These are phyloP conservation scores for Blastobotrys aristatus DNA, from an alignment of 1,139 yeast species.

Conservation along the genomic window DNA sequence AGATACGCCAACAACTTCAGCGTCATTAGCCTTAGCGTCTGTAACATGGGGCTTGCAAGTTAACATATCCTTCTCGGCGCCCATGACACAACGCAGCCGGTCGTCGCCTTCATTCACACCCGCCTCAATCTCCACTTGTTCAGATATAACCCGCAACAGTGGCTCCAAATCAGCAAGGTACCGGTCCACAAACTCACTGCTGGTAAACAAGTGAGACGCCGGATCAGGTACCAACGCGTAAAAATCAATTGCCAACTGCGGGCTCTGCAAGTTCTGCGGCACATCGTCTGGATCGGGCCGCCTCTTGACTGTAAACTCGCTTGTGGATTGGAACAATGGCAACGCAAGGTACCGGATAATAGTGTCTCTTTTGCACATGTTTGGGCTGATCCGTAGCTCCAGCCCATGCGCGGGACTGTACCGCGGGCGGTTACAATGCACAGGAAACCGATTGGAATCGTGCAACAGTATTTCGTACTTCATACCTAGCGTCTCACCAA, in stretches of 20 bases:
- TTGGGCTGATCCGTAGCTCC: slow-evolving; percentile 2
- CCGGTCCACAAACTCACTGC: slow-evolving; percentile 1
- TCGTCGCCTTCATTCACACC: too few relatives aligned
- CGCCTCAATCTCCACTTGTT: too few relatives aligned
- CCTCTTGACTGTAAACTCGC: not conserved
- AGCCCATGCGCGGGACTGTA: not conserved
- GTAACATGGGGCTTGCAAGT: not conserved
- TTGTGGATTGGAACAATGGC: slow-evolving; percentile 6
- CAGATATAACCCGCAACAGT: not conserved
- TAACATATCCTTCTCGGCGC: not conserved
- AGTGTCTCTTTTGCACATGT: slow-evolving; percentile 8
- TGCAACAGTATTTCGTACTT: slow-evolving; percentile 7
- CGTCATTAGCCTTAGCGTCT: not conserved
- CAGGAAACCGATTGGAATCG: slow-evolving; percentile 6
- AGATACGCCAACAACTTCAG: not conserved
- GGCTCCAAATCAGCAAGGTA: slow-evolving; percentile 3
- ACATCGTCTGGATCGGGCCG: not conserved
- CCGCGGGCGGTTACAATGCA: slow-evolving; percentile 10
- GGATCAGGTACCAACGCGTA: slow-evolving; percentile 1
- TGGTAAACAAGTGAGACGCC: not conserved
- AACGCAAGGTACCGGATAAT: slow-evolving; percentile 5
- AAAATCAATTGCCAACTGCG: slow-evolving; percentile 3
- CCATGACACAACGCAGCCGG: too few relatives aligned
- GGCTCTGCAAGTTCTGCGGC: not conserved
- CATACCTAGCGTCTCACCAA: not conserved